Evolutionary conservation across 140 eudicot species (phyloP), one percentile per base, ranked within the genome.

Genomic region (Oenanthe javanica): DNA sequence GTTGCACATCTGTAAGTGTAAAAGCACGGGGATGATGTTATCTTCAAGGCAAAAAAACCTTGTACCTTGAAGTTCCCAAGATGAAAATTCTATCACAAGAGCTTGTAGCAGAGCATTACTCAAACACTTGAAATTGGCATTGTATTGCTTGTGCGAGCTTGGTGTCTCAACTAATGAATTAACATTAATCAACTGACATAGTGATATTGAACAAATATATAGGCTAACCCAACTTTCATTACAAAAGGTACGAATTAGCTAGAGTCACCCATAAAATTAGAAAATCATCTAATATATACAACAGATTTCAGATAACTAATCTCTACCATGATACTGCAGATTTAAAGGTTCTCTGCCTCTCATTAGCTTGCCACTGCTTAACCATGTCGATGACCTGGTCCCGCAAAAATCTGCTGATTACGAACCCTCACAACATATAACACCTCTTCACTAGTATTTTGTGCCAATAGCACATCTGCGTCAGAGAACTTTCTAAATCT

Each of bases 61-160:
- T n/a, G 81, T 75, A 19, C 75, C 77, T 14, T 86, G 87, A 76
- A 64, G 66, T 15, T 49, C 67, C 45, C 80, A 36, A 40, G 82
- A 36, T 54, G 18, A n/a, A 52, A 71, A 67, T 47, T 51, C 74
- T 38, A 4, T 78, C 83, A 19, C 57, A 9, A 82, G 78, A 6
- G 71, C 85, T 51, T 83, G 89, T 78, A 81, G 89, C 80, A 75
- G 15, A 8, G 80, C 80, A 61, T 83, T 18, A 83, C 79, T 52
- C 79, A 78, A 45, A 87, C 84, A 21, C 48, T 1, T 19, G 43
- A 70, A 12, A 46, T 57, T 11, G 12, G 1, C 1, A 5, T 31
- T 31, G 12, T 66, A 0, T 12, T 2, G 72, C 72, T 66, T 27
- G 72, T 9, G 4, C 42, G 8, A 66, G 72, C 40, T 27, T 66